Base-by-base conservation (phyloP, 345 rosid species). In the Salix brachista region DNA sequence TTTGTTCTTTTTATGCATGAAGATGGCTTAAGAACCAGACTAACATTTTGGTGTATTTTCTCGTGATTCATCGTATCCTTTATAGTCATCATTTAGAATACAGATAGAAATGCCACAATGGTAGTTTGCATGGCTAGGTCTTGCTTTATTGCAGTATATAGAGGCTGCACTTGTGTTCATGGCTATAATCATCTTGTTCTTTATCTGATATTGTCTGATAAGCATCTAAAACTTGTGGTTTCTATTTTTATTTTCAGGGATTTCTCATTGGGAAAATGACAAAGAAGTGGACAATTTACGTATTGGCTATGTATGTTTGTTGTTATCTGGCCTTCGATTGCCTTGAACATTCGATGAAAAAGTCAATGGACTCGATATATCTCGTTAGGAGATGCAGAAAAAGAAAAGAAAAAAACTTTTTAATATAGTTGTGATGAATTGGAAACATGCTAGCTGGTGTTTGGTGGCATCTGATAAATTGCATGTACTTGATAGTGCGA, bases 281-380 rank as follows among this genome's bases (percentile, higher is more conserved):
- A 88, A 86, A 87, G 98, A 94, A 79, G 95, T 97, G 70, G 93
- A 84, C 84, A 71, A 39, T 50, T 88, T 94, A 81, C 97, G 97
- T 25, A 66, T 94, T 84, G 98, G 98, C 75, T 85, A 81, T 88
- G 98, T 94, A 91, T 85, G 97, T 83, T 34, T 34, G 37, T 78
- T 67, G 34, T 56, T 19, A 50, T 72, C 28, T 78, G 72, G 41
- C 23, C 61, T 73, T 32, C 48, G 52, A 48, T 41, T 72, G 52
- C 14, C 21, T 10, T 30, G 28, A 73, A 44, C n/a, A 25, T 67
- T 46, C n/a, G 36, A 42, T 50, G 37, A 30, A 34, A 48, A 18
- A 11, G 26, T 17, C 78, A 48, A 50, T 26, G 39, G 9, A 67
- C 14, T 26, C 4, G 18, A 58, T 56, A 7, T 25, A 8, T 69